These are phyloP conservation scores for Parathielavia hyrcaniae DNA, from an alignment of 495 filamentous ascomycete genomes.

Conservation along the genomic window DNA sequence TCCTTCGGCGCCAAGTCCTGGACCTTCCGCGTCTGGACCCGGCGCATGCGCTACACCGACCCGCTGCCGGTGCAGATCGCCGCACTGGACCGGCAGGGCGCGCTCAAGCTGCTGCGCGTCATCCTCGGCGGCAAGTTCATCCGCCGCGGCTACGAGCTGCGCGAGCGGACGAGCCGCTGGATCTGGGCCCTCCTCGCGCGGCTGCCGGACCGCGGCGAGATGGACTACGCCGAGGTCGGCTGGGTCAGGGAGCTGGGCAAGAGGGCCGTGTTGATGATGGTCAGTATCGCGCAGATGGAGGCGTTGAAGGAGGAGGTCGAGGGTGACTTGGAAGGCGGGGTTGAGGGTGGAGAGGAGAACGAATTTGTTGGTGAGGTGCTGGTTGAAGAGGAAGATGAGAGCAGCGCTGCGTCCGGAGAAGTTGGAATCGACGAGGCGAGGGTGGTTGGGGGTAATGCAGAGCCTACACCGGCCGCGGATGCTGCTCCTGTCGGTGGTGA, in stretches of 20 bases:
- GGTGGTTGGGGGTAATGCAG: background rate
- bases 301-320: constrained; percentile 37
- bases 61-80: constrained; percentile 64
- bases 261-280: constrained; percentile 49
- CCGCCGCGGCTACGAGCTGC: constrained; percentile 41
- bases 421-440: constrained; percentile 21
- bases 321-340: constrained; percentile 22
- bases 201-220: constrained; percentile 50
- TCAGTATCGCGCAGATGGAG: constrained; percentile 46
- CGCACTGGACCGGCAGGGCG: constrained; percentile 56
- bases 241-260: constrained; percentile 55
- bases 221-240: constrained; percentile 53
- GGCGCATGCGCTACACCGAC: constrained; percentile 44
- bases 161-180: constrained; percentile 50
- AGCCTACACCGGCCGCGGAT: background rate
- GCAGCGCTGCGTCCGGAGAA: constrained; percentile 2
- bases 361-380: constrained; percentile 24
- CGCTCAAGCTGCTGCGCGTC: constrained; percentile 50
- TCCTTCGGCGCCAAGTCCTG: constrained; percentile 36
- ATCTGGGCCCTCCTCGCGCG: constrained; percentile 57
- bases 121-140: constrained; percentile 44
- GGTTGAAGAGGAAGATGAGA: constrained; percentile 19
- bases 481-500: constrained; percentile 12
- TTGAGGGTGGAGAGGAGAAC: constrained; percentile 31
- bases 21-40: constrained; percentile 49